A percentile compares a stretch with the other conserved stretches of the same genome.
Evolutionary conservation across 2,329 filamentous ascomycete genomes (phyloP).

Genomic region (Trichoderma cornu-damae): DNA sequence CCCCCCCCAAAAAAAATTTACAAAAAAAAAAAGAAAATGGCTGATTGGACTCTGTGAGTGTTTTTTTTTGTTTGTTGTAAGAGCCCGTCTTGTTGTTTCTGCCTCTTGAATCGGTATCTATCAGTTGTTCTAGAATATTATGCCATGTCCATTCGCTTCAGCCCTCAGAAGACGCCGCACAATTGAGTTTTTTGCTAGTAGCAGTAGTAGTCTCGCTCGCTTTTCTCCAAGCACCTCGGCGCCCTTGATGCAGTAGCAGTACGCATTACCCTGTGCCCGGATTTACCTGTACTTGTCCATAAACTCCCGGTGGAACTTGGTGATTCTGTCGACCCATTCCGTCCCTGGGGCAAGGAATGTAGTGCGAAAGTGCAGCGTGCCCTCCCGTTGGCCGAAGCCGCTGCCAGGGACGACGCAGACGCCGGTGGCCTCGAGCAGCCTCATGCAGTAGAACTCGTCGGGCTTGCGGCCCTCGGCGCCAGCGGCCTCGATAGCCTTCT

Average conservation of each 20-base stretch:
- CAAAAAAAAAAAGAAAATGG: neutral
- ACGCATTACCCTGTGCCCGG: neutral
- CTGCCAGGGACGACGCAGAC: slow-evolving; percentile 90
- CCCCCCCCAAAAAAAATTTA: neutral
- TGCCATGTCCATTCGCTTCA: neutral
- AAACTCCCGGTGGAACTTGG: slow-evolving; percentile 87
- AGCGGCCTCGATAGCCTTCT: slow-evolving; percentile 72
- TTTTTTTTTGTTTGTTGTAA: too few species aligned
- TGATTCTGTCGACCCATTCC: slow-evolving; percentile 83
- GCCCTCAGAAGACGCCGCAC: neutral
- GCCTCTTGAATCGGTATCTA: neutral
- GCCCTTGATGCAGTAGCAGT: neutral
- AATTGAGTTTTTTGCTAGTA: neutral
- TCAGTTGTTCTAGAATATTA: neutral
- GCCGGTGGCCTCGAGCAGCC: slow-evolving; percentile 85
- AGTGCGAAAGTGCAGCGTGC: slow-evolving; percentile 88
- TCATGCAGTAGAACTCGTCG: slow-evolving; percentile 93
- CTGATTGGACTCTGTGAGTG: neutral
- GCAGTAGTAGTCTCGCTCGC: slow-evolving; percentile 7
- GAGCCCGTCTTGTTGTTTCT: neutral
- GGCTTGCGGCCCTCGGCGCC: slow-evolving; percentile 64
- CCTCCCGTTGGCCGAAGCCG: slow-evolving; percentile 91
- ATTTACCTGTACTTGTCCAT: slow-evolving; percentile 68
- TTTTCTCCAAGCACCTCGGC: slow-evolving; percentile 1
- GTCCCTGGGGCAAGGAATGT: slow-evolving; percentile 96